Evolutionary conservation across 306 rosid species (phyloP).

Genomic region (Sicyos baderoa): DNA sequence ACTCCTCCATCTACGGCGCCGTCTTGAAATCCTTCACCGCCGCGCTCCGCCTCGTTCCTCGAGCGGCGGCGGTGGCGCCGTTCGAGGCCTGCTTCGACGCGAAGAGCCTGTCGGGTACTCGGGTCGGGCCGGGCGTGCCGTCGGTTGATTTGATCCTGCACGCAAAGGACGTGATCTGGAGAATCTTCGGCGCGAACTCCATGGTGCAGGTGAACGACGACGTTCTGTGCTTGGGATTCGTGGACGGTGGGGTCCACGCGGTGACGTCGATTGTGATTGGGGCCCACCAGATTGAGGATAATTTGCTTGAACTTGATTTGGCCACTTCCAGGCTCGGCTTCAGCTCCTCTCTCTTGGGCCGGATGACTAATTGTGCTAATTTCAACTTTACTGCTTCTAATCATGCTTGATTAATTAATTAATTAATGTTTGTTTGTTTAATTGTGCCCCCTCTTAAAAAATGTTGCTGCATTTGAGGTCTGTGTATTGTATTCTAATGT

Average conservation of each 20-base stretch:
- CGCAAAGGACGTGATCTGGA: conserved; percentile 34
- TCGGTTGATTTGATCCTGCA: conserved; percentile 41
- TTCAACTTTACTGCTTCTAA: conserved; percentile 49
- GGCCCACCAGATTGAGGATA: conserved; percentile 45
- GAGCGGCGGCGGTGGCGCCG: conserved; percentile 40
- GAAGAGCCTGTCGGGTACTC: conserved; percentile 18
- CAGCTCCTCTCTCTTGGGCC: conserved; percentile 26
- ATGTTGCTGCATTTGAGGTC: no score
- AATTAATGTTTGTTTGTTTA: not conserved
- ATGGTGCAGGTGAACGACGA: conserved; percentile 35
- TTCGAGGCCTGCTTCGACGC: conserved; percentile 41
- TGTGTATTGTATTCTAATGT: no score
- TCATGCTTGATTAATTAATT: conserved; percentile 17
- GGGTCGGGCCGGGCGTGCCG: conserved; percentile 39
- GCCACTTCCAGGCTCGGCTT: conserved; percentile 47
- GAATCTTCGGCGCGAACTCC: conserved; percentile 43
- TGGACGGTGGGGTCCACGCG: conserved; percentile 40
- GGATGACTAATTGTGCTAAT: conserved; percentile 38
- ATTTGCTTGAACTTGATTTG: conserved; percentile 45
- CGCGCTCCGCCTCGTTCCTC: not conserved
- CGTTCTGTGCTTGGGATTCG: conserved; percentile 49
- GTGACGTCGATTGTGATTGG: conserved; percentile 51
- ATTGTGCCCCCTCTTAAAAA: no score
- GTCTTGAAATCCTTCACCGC: conserved; percentile 31
- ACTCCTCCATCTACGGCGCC: conserved; percentile 43